Evolutionary conservation across 2,329 filamentous ascomycete species (phyloP), one percentile per base, ranked within the genome.

Genomic region (Fusarium austroafricanum): DNA sequence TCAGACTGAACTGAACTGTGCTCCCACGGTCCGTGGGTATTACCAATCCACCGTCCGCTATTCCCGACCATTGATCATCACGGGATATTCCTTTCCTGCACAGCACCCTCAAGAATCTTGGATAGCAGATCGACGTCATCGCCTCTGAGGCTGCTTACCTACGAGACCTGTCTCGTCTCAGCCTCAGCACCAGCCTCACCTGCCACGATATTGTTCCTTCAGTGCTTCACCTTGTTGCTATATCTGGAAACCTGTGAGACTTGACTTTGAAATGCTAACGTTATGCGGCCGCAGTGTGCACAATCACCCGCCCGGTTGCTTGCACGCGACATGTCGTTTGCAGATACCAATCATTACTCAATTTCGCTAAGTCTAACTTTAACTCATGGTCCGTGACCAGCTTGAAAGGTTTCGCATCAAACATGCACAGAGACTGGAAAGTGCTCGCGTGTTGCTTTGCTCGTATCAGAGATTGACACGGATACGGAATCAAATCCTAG

Each of bases 361-460:
- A 12, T 31, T 35, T 23, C 11, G 42, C 23, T 15, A 11, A 17
- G 53, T 37, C 23, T 46, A 59, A 64, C 37, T 39, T 65, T 35
- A 39, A 56, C 46, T 53, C 20, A 14, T 40, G 66, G 66, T 44
- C 61, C 53, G 66, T 69, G 66, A 52, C 44, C 21, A 38, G 38
- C 29, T 45, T 67, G 31, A 62, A 55, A 54, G 52, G 53, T 45
- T 57, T 55, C 28, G 43, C 29, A 55, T 69, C 38, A 18, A 55
- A 29, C n/a, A 40, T 51, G 8, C 20, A 6, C 38, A 53, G 35
- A 47, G 28, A 60, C 5, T 42, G 61, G 67, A 70, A 70, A 55
- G 55, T 59, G 61, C 64, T 70, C 61, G 68, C 65, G 67, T 63
- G 64, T 54, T 46, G 33, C 33, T 35, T 35, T n/a, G 39, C 60